phyloP scores from a whole-genome alignment of 2,329 filamentous ascomycete genomes.

The Emydomyces testavorans region DNA sequence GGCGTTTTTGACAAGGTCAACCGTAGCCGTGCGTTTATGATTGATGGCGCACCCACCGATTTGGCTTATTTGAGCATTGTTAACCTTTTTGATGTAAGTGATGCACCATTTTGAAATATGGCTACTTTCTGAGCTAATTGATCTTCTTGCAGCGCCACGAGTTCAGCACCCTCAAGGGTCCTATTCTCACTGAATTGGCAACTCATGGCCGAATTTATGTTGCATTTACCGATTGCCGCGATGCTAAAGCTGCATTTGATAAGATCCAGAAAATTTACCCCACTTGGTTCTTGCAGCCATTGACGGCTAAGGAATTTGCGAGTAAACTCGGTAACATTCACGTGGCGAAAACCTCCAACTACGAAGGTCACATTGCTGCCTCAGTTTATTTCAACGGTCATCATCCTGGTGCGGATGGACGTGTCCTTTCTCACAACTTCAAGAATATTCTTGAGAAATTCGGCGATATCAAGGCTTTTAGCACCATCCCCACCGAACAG shows the following conservation, averaged over 20 bases:
- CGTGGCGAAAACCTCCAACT: slow-evolving; percentile 29
- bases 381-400: slow-evolving; percentile 35
- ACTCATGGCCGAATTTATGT: slow-evolving; percentile 40
- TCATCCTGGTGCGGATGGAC: slow-evolving; percentile 21
- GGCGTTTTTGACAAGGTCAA: slow-evolving; percentile 22
- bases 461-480: slow-evolving; percentile 31
- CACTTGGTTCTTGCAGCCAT: slow-evolving; percentile 40
- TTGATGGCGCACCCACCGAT: slow-evolving; percentile 25
- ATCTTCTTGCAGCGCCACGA: slow-evolving; percentile 23
- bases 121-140: slow-evolving; percentile 13
- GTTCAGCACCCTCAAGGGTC: slow-evolving; percentile 30
- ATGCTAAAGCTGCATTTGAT: slow-evolving; percentile 43
- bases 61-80: slow-evolving; percentile 28
- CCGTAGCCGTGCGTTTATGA: slow-evolving; percentile 24
- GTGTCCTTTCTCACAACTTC: slow-evolving; percentile 39
- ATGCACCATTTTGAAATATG: background rate
- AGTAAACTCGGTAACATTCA: slow-evolving; percentile 26
- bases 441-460: slow-evolving; percentile 29
- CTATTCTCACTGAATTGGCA: slow-evolving; percentile 28
- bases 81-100: slow-evolving; percentile 32
- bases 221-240: slow-evolving; percentile 50
- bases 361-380: slow-evolving; percentile 47
- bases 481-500: slow-evolving; percentile 22
- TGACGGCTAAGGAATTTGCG: slow-evolving; percentile 38
- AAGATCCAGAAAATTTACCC: slow-evolving; percentile 37